Base-by-base conservation (phyloP, 1,284 basidiomycete genomes). In the Ganoderma resinaceum region DNA sequence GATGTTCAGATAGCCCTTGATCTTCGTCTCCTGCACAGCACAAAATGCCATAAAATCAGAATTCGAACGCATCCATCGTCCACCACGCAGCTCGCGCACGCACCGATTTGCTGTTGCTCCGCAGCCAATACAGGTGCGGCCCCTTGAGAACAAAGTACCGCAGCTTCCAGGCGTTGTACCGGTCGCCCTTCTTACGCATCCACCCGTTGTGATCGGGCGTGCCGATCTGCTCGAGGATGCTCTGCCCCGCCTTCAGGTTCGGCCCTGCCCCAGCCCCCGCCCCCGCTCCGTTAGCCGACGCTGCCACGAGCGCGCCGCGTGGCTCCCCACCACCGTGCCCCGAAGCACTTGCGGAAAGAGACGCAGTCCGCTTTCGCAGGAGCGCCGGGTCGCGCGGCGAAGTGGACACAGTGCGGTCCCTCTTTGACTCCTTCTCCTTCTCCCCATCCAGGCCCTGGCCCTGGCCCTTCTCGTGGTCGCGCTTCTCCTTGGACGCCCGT, bases 71-170 rank as follows among this genome's bases (percentile, higher is more conserved):
- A 49, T 23, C 38, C 5, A 53, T 55, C 61, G 66, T 63, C 42
- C 37, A 38, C 43, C 43, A 46, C 33, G 63, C 23, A 37, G 62
- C n/a, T 14, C 20, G 31, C 62, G 29, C 29, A 85, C 93, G 72
- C 73, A 95, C 95, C 77, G 86, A 76, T 75, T 88, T 84, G 78
- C 78, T 92, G 76, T 88, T 86, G 74, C 89, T 93, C 80, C 89
- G 89, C 77, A 98, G 79, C 77, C 91, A 93, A 78, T 99, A 98
- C 64, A 98, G 76, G 82, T 97, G 92, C 0, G 91, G 86, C 0
- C 95, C 97, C 81, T 98, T 98, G 77, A 99, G 88, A n/a, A 98
- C 90, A 74, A 98, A 95, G 82, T 95, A 99, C 60, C 97, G 86
- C 74, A 87, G 79, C 83, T 98, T 99, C 98, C 97, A 99, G 18